Evolutionary conservation across 495 filamentous ascomycete genomes (phyloP), one percentile per base, ranked within the genome.

Genomic region (Podospora pseudopauciseta): DNA sequence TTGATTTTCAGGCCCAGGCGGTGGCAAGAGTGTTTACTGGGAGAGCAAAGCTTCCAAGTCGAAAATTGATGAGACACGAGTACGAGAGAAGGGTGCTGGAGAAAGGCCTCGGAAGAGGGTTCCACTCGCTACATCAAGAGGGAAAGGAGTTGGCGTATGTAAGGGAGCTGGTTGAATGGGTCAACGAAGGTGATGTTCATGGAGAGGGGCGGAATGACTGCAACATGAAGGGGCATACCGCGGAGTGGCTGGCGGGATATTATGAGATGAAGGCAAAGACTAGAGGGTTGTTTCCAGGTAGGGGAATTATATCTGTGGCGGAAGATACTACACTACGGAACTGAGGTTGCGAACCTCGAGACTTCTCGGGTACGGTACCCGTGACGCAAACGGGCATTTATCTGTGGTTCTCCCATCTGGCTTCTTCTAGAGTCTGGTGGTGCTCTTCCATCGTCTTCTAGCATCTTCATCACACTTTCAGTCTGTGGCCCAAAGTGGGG

Each of bases 1-100:
- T 89, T 63, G 88, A 91, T 68, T 88, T 87, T 71, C 88, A 91
- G 67, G 86, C 87, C 3, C 86, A 88, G 63, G 85, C 82, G 1
- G 78, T 86, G 1, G 80, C 87, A 9, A 83, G 84, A 5, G 83
- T 89, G 0, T 82, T 90, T 53, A 77, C 86, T 3, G 86, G 84
- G 0, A 76, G 80, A 49, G 84, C 82, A 0, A 65, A 71, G 11
- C 73, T 91, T 2, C 89, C 89, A 0, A 39, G 76, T 0, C 44
- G 74, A 32, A 74, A 75, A 5, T 75, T 71, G 0, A 87, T 91
- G 84, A 77, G 81, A 62, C 64, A 65, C 2, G 85, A 89, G 68
- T 90, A 91, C 66, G 65, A 68, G 34, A 76, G 78, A 30, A 76
- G 79, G 19, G 68, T 86, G 11, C 55, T 69, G 39, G 68, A 66